Evolutionary conservation across 73 alveolate genomes (phyloP).

Genomic region (Paramecium sexaurelia): DNA sequence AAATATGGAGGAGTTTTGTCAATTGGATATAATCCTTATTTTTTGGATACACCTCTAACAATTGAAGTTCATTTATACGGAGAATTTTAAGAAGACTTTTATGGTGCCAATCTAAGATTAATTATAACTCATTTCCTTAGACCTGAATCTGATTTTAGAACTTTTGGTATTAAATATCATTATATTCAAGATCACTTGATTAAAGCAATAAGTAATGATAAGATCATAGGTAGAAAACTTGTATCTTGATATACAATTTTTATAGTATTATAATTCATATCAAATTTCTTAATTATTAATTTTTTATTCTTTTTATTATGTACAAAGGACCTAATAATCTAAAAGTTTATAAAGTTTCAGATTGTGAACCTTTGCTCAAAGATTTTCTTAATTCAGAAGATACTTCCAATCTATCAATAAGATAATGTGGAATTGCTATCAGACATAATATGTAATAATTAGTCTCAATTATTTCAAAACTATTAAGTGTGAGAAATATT

Average conservation of each 20-base stretch:
- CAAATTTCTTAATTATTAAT: neutral
- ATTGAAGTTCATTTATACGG: slow-evolving; percentile 48
- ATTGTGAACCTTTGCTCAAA: neutral
- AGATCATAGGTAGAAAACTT: neutral
- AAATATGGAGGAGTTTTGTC: slow-evolving; percentile 43
- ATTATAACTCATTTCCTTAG: slow-evolving; percentile 60
- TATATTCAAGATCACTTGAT: neutral
- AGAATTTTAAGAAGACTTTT: slow-evolving; percentile 67
- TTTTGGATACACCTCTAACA: neutral
- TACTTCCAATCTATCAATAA: neutral
- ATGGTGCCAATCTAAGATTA: slow-evolving; percentile 33
- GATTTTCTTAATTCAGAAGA: neutral
- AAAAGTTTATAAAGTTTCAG: neutral
- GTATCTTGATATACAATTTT: neutral
- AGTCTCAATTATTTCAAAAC: neutral
- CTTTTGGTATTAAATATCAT: slow-evolving; percentile 22
- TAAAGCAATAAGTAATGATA: slow-evolving; percentile 23
- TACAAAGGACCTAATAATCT: neutral
- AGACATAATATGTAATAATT: neutral
- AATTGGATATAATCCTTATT: slow-evolving; percentile 60
- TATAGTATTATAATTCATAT: neutral
- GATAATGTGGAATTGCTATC: neutral
- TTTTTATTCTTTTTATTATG: neutral
- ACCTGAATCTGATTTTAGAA: slow-evolving; percentile 63
- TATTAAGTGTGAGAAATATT: neutral